Percentiles rank a stretch among this genome's conserved stretches.
Conservation (phyloP, 169 alveolate species). For the Eimeria acervulina region DNA sequence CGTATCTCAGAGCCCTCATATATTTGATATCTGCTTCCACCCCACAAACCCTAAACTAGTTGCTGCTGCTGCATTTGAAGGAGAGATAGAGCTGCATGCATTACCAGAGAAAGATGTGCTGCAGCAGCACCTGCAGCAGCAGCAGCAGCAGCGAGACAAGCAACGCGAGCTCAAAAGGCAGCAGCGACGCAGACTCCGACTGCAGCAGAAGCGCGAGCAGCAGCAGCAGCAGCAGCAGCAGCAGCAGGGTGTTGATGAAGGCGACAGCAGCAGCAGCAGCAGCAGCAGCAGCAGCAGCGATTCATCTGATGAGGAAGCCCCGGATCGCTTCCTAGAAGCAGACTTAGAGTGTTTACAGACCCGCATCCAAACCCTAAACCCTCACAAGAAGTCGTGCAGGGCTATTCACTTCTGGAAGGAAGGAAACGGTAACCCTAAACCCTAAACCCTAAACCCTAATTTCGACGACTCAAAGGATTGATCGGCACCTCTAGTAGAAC, state of each 20-base stretch:
- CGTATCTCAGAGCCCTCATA: background rate
- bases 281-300: background rate
- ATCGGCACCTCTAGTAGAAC: no score
- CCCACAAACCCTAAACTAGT: background rate
- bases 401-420: slow-evolving; percentile 32
- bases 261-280: no score
- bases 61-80: slow-evolving; percentile 30
- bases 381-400: slow-evolving; percentile 44
- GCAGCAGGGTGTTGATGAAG: no score
- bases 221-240: background rate
- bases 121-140: slow-evolving; percentile 48
- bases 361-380: background rate
- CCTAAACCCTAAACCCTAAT: background rate
- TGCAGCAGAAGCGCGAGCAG: background rate
- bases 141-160: background rate
- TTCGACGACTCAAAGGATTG: no score
- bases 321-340: background rate
- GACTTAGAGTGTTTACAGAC: slow-evolving; percentile 42
- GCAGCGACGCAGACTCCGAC: slow-evolving; percentile 1
- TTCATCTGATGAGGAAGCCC: slow-evolving; percentile 12
- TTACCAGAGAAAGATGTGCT: slow-evolving; percentile 21
- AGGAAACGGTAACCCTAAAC: slow-evolving; percentile 20
- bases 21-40: slow-evolving; percentile 57
- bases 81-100: slow-evolving; percentile 17
- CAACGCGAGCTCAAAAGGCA: background rate